phyloP scores from a whole-genome alignment of 257 asterid genomes.

The Phtheirospermum japonicum region DNA sequence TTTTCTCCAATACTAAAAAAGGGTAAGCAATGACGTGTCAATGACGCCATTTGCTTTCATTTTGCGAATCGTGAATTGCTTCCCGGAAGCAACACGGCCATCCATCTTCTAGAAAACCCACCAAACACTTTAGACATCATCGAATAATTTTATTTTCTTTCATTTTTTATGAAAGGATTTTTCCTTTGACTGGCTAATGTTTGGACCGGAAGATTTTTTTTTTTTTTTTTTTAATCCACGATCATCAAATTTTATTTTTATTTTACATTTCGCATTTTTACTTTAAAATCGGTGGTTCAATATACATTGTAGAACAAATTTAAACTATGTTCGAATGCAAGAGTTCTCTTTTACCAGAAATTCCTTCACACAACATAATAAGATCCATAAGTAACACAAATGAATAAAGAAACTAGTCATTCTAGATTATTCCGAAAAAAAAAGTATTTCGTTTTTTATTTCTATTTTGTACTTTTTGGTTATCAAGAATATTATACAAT shows the following conservation, averaged over 20 bases:
- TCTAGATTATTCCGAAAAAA: too few species aligned
- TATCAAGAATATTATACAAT: too few species aligned
- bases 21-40: neutral
- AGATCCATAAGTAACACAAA: too few species aligned
- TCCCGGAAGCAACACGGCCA: slow-evolving; percentile 34
- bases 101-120: slow-evolving; percentile 39
- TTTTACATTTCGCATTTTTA: neutral
- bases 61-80: neutral
- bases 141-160: neutral
- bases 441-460: too few species aligned
- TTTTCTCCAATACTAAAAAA: too few species aligned
- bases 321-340: neutral
- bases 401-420: too few species aligned
- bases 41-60: neutral
- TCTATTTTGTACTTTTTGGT: too few species aligned
- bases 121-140: slow-evolving; percentile 25
- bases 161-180: neutral
- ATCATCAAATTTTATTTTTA: neutral
- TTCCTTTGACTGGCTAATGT: slow-evolving; percentile 22
- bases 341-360: too few species aligned
- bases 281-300: neutral
- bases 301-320: neutral
- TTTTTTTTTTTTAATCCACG: neutral
- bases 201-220: neutral
- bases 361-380: too few species aligned